These are phyloP conservation scores for Naegleria lovaniensis DNA, from an alignment of 208 protist genomes.

Conservation along the genomic window DNA sequence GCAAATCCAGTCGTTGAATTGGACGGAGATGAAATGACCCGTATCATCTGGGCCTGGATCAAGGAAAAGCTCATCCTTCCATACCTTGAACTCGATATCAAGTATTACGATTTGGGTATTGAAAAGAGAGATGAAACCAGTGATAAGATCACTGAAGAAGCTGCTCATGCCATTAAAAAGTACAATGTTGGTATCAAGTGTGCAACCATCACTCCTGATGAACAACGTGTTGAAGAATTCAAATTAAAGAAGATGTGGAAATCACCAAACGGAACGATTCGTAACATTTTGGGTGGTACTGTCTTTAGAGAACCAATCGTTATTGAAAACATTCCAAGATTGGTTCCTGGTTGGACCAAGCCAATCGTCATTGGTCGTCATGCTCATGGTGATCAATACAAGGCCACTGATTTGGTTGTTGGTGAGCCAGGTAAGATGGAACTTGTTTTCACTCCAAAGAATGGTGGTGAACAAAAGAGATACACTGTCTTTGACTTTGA, in stretches of 20 bases:
- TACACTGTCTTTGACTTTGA: conserved; percentile 79
- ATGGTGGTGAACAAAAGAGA: conserved; percentile 57
- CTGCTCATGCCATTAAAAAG: conserved; percentile 82
- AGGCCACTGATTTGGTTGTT: conserved; percentile 78
- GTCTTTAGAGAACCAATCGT: conserved; percentile 96
- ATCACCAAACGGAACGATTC: conserved; percentile 95
- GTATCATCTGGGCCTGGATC: conserved; percentile 91
- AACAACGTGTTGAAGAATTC: conserved; percentile 91
- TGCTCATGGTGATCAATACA: conserved; percentile 92
- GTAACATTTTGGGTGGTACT: conserved; percentile 95
- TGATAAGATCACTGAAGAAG: conserved; percentile 88
- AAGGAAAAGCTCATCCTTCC: conserved; percentile 94
- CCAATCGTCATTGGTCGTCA: conserved; percentile 92
- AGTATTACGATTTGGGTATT: conserved; percentile 93
- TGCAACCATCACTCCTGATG: conserved; percentile 95
- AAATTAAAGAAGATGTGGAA: conserved; percentile 96
- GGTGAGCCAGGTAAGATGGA: conserved; percentile 74
- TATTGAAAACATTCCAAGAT: conserved; percentile 78
- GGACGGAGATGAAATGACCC: conserved; percentile 96
- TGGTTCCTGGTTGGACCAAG: conserved; percentile 82
- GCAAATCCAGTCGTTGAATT: conserved; percentile 87
- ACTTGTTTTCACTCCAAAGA: conserved; percentile 77
- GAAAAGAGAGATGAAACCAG: conserved; percentile 82
- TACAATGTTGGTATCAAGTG: conserved; percentile 95
- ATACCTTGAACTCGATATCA: conserved; percentile 86